phyloP scores from a whole-genome alignment of 306 rosid genomes.

The Pyrus communis region DNA sequence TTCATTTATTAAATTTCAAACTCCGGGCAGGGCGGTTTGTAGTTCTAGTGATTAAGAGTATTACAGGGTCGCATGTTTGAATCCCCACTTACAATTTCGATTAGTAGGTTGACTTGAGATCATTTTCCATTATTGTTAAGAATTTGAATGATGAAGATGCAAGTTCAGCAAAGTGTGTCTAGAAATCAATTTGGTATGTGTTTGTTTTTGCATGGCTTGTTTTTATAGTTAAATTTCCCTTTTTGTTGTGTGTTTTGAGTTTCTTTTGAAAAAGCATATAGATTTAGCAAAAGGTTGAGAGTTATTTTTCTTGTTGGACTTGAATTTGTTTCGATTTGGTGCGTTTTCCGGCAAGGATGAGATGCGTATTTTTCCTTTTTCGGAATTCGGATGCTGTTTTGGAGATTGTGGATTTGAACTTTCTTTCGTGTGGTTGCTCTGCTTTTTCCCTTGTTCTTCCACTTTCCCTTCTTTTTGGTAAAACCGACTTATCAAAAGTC shows the following conservation, averaged over 20 bases:
- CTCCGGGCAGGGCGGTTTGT: not conserved
- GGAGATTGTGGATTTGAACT: not conserved
- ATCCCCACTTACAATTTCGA: not conserved
- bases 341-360: not conserved
- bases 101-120: not conserved
- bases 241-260: not conserved
- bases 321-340: not conserved
- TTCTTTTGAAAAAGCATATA: not conserved
- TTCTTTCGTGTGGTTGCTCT: not conserved
- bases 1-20: not conserved
- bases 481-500: not conserved
- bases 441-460: constrained; percentile 13
- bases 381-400: not conserved
- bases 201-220: not conserved
- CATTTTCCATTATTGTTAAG: not conserved
- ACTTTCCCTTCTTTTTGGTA: not conserved
- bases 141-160: not conserved
- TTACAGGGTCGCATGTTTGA: not conserved
- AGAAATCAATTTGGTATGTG: not conserved
- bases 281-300: not conserved
- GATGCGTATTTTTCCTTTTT: not conserved
- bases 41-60: not conserved
- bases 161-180: not conserved
- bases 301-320: not conserved
- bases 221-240: not conserved